Conservation (phyloP, 306 rosid genomes). For the Pachyrhizus erosus region DNA sequence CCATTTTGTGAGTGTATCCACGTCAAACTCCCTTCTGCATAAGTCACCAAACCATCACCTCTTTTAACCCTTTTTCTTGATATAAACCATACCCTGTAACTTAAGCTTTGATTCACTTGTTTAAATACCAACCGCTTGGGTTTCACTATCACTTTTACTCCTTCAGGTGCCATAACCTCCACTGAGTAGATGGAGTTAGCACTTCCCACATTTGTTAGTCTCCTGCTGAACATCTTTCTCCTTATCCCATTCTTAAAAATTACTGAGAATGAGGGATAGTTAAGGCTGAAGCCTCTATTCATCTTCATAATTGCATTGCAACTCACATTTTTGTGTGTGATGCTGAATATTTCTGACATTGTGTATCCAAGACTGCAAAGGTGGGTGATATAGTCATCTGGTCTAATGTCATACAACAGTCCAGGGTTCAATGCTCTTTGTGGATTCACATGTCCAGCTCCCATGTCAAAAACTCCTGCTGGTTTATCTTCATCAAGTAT, state of each 20-base stretch:
- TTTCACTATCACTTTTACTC: constrained; percentile 71
- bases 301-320: constrained; percentile 57
- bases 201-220: constrained; percentile 75
- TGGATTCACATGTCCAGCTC: constrained; percentile 88
- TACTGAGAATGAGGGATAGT: constrained; percentile 83
- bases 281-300: constrained; percentile 81
- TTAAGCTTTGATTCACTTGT: constrained; percentile 60
- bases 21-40: constrained; percentile 74
- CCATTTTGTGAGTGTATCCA: constrained; percentile 65
- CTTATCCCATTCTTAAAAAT: constrained; percentile 58
- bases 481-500: constrained; percentile 75
- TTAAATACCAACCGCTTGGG: constrained; percentile 63
- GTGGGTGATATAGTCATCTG: constrained; percentile 71
- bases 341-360: constrained; percentile 61
- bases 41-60: constrained; percentile 33
- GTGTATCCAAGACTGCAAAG: constrained; percentile 87
- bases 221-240: constrained; percentile 60
- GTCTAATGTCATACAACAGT: constrained; percentile 72
- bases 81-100: constrained; percentile 65
- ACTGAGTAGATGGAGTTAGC: constrained; percentile 72
- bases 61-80: constrained; percentile 61
- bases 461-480: constrained; percentile 70
- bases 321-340: constrained; percentile 81
- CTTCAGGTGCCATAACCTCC: constrained; percentile 76
- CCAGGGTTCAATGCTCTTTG: constrained; percentile 77